Evolutionary conservation across 305 asterid genomes (phyloP), one percentile per base, ranked within the genome.

Genomic region (Solanum hybrid): DNA sequence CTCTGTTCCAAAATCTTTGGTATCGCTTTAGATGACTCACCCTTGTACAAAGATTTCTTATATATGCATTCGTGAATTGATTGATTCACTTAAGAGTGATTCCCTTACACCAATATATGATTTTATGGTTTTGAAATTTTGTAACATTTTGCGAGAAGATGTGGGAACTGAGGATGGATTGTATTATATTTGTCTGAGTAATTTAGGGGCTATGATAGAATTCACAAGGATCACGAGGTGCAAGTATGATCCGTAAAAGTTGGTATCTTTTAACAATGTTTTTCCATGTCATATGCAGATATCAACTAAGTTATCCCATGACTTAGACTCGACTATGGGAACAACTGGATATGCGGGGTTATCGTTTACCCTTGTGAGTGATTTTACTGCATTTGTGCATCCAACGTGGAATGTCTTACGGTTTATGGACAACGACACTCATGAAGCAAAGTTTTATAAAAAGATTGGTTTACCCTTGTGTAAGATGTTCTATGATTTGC

Each of bases 121-220:
- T 35, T 10, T 5, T 5, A 5, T 36, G 36, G 3, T 79, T 7
- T 79, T 22, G 4, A 16, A 36, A 0, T 10, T 35, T 36, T 35
- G 29, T 36, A 79, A 36, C 1, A 36, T 36, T 78, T n/a, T 36
- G 11, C 1, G 51, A 22, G 4, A 36, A 5, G 3, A 40, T 22
- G 57, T 11, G 6, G 31, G 9, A 10, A 10, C 14, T 78, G 10
- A 20, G 24, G 51, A 35, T 78, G 88, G 87, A 1, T 80, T 95
- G 89, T 95, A 95, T 89, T 51, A 37, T 57, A 89, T 89, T 31
- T 95, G 98, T 89, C 93, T 97, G 78, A 92, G 93, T 92, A 93
- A 92, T 91, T 93, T 97, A 93, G 98, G 95, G 46, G 31, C 90
- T 8, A 92, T 95, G 91, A 75, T 92, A 67, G 93, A 91, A 76